Evolutionary conservation across 345 rosid species (phyloP), one percentile per base, ranked within the genome.

Genomic region (Gossypium longicalyx): DNA sequence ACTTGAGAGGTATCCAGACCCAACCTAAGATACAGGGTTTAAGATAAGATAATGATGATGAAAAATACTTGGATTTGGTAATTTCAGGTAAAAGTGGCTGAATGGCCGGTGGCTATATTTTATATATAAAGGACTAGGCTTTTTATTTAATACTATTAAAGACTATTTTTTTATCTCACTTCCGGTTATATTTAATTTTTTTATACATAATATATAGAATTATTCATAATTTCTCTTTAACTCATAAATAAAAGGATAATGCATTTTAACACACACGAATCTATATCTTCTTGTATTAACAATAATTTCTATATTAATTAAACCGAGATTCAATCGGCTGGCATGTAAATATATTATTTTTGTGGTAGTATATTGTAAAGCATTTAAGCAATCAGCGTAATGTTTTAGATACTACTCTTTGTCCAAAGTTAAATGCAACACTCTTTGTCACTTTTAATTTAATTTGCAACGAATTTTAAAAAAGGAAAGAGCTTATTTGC

Each of bases 211-310:
- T 34, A 34, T 34, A 34, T 34, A 34, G 0, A 34, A 34, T 34
- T 4, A 34, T 34, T 34, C 0, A 34, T 34, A 34, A 34, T 0
- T 1, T 1, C 1, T 34, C 0, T 0, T 34, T 5, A 34, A 34
- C 0, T 5, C 0, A 34, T 34, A 34, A 34, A 34, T 34, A 34
- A 0, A 5, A 34, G 0, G 1, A 4, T 34, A 34, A 34, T 34
- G 0, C 7, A 5, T 5, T 34, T 34, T 0, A 34, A 0, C 0
- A 5, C 7, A 1, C 1, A 4, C 41, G 1, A 34, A 34, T 5
- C 0, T 0, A 34, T 7, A 1, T 34, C 1, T 1, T 34, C 7
- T 0, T 34, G 1, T 34, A 34, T 34, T 34, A 5, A 34, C 1
- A 34, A 34, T 0, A 34, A 5, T 34, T 4, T 5, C 0, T 0